Percentiles rank a stretch among this genome's conserved stretches.
These are phyloP conservation scores for Pholiota microspora DNA, from an alignment of 768 basidiomycete species.

Conservation along the genomic window DNA sequence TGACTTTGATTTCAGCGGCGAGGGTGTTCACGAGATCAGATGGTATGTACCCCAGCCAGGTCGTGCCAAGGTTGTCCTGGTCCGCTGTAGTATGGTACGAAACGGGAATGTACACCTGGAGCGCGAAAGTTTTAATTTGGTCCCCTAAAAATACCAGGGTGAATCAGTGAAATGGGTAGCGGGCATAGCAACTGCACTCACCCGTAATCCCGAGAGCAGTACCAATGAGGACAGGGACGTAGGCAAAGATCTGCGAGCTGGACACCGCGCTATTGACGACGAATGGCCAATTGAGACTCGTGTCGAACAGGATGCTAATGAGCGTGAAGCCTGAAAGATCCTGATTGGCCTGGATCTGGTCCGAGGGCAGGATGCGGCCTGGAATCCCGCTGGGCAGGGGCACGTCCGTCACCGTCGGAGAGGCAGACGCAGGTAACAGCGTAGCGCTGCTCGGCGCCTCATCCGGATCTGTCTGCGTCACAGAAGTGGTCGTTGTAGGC, in stretches of 20 bases:
- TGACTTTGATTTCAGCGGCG: slow-evolving; percentile 59
- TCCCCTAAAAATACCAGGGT: slow-evolving; percentile 24
- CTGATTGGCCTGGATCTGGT: slow-evolving; percentile 20
- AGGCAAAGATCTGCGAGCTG: slow-evolving; percentile 76
- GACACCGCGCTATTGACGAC: slow-evolving; percentile 58
- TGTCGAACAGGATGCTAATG: slow-evolving; percentile 66
- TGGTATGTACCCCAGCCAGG: slow-evolving; percentile 74
- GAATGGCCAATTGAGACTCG: slow-evolving; percentile 62
- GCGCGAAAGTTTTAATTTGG: slow-evolving; percentile 45
- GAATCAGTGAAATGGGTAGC: neutral
- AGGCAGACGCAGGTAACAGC: slow-evolving; percentile 9
- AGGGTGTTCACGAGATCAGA: slow-evolving; percentile 52
- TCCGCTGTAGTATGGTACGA: slow-evolving; percentile 51
- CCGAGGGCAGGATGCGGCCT: slow-evolving; percentile 51
- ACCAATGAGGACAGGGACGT: slow-evolving; percentile 47
- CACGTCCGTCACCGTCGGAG: slow-evolving; percentile 22
- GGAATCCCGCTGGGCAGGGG: slow-evolving; percentile 62
- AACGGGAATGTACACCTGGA: slow-evolving; percentile 69
- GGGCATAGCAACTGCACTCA: slow-evolving; percentile 18
- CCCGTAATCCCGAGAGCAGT: slow-evolving; percentile 34
- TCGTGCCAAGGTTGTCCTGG: slow-evolving; percentile 53
- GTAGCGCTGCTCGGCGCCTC: slow-evolving; percentile 33
- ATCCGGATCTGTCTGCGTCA: slow-evolving; percentile 44
- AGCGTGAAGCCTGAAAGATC: slow-evolving; percentile 40
- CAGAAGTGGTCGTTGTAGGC: slow-evolving; percentile 29